phyloP scores from a whole-genome alignment of 257 asterid genomes.

The Verbena officinalis region DNA sequence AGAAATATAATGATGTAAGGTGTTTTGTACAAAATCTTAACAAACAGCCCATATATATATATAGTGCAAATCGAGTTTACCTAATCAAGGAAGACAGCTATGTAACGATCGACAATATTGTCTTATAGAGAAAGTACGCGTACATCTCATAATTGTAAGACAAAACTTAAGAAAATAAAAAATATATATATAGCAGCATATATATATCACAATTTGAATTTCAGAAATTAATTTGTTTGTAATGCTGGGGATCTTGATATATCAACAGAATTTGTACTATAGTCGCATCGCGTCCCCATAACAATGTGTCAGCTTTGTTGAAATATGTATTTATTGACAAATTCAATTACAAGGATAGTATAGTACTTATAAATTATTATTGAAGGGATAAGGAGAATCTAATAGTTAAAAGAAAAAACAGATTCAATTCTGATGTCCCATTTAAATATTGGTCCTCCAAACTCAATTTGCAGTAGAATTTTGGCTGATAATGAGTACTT shows the following conservation, averaged over 20 bases:
- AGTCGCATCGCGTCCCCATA: not conserved
- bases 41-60: too few relatives aligned
- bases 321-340: not conserved
- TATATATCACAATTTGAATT: not conserved
- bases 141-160: not conserved
- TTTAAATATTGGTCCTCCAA: too few relatives aligned
- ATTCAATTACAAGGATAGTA: not conserved
- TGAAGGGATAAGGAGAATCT: not conserved
- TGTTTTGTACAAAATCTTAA: not conserved
- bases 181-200: too few relatives aligned
- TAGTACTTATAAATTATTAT: not conserved
- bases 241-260: too few relatives aligned
- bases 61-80: slow-evolving; percentile 24
- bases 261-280: not conserved
- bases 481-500: too few relatives aligned
- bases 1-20: not conserved
- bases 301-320: slow-evolving; percentile 1
- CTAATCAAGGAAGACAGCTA: not conserved
- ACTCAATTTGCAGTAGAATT: too few relatives aligned
- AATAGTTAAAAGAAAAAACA: too few relatives aligned
- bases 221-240: slow-evolving; percentile 12
- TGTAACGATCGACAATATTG: too few relatives aligned
- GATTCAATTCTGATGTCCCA: not conserved
- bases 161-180: too few relatives aligned
- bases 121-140: not conserved